Conservation (phyloP, 371 early-diverging fungal species). For the Haplosporangium sp. region DNA sequence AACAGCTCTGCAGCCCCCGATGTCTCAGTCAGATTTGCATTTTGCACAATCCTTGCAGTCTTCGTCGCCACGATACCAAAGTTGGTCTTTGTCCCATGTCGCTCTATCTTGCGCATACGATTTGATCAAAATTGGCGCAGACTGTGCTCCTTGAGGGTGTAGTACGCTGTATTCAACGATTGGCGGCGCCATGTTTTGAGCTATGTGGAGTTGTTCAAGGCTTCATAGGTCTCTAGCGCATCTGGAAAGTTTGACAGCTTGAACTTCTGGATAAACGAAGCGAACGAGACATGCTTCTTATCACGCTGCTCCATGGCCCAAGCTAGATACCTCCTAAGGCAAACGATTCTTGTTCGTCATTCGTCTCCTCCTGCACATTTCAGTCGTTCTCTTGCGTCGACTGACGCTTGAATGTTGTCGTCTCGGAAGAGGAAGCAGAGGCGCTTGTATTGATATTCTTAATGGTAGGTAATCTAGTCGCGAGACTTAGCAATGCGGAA, state of each 20-base stretch:
- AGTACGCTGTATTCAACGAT: constrained; percentile 13
- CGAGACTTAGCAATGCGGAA: background rate
- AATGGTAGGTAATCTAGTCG: constrained; percentile 5
- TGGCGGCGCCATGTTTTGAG: constrained; percentile 8
- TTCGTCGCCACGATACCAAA: constrained; percentile 6
- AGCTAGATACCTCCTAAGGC: too few species aligned
- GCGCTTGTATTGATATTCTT: constrained; percentile 3
- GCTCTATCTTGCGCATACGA: constrained; percentile 3
- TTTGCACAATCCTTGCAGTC: constrained; percentile 14
- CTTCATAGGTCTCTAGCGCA: constrained; percentile 7
- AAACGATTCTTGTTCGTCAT: background rate
- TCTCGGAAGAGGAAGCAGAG: constrained; percentile 8
- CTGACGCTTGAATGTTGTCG: background rate
- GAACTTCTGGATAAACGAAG: constrained; percentile 18
- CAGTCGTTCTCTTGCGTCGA: constrained; percentile 3
- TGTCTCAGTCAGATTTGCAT: constrained; percentile 13
- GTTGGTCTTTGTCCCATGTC: constrained; percentile 6
- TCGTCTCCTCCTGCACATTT: constrained; percentile 9
- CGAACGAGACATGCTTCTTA: constrained; percentile 15
- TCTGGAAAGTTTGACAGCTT: constrained; percentile 6
- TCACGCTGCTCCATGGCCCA: constrained; percentile 14
- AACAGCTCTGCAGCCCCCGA: constrained; percentile 7
- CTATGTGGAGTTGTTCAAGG: constrained; percentile 8
- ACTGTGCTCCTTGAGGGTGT: constrained; percentile 13
- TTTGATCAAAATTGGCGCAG: constrained; percentile 13